Percentiles rank a stretch among this genome's conserved stretches.
Evolutionary conservation across 768 basidiomycete genomes (phyloP).

Genomic region (Gloeopeniophorella convolvens): DNA sequence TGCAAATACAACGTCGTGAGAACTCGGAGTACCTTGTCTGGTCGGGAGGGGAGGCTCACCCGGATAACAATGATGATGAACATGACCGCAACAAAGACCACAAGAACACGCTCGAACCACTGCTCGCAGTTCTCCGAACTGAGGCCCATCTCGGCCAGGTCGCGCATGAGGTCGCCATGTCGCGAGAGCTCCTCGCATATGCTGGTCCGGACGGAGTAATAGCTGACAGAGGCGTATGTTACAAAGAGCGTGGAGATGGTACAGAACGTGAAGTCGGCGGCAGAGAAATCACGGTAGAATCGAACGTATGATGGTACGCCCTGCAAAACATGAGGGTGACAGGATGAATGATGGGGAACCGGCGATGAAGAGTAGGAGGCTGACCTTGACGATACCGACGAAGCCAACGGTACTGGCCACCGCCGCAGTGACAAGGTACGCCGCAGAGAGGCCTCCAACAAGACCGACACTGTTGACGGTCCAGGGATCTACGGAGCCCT

Average conservation of each 20-base stretch:
- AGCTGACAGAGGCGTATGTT: constrained; percentile 53
- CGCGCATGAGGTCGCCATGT: constrained; percentile 68
- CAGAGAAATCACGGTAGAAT: constrained; percentile 76
- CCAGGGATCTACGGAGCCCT: constrained; percentile 35
- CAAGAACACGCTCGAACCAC: constrained; percentile 63
- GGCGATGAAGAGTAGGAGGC: constrained; percentile 16
- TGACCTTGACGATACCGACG: constrained; percentile 61
- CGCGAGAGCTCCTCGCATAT: constrained; percentile 71
- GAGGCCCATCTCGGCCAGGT: constrained; percentile 63
- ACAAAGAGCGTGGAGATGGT: constrained; percentile 49
- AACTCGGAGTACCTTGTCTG: neutral
- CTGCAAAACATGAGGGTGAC: constrained; percentile 30
- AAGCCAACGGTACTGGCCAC: constrained; percentile 61
- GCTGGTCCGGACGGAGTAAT: constrained; percentile 44
- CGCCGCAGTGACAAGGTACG: constrained; percentile 62
- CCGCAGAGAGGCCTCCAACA: constrained; percentile 55
- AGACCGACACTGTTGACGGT: constrained; percentile 37
- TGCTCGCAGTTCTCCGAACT: constrained; percentile 76
- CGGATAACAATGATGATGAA: constrained; percentile 58
- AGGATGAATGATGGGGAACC: neutral
- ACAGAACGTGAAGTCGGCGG: constrained; percentile 71
- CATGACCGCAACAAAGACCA: constrained; percentile 52
- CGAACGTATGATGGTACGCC: constrained; percentile 59
- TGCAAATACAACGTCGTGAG: constrained; percentile 25
- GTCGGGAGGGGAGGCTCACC: constrained; percentile 37